Percentiles rank a stretch among this genome's conserved stretches.
These are phyloP conservation scores for Globisporangium middletonii DNA, from an alignment of 352 stramenopile species.

Conservation along the genomic window DNA sequence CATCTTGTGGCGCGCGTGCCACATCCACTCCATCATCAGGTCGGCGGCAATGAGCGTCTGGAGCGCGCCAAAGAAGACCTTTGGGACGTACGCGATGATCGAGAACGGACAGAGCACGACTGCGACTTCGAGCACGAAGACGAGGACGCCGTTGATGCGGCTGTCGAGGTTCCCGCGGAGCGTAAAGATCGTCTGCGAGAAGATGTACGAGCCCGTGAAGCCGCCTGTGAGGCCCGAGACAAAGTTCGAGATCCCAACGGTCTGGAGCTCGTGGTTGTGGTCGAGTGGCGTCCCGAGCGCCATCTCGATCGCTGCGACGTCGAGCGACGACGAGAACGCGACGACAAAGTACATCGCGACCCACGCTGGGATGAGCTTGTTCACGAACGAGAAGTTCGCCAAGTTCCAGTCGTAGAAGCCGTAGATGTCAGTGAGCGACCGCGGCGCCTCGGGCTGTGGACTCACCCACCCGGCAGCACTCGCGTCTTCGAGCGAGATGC, in stretches of 20 bases:
- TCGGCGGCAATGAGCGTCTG: constrained; percentile 96
- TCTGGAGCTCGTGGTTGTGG: constrained; percentile 95
- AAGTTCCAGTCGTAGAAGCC: constrained; percentile 66
- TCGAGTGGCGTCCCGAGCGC: constrained; percentile 91
- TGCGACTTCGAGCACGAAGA: constrained; percentile 69
- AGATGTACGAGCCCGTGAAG: constrained; percentile 99
- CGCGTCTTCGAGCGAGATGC: constrained; percentile 82
- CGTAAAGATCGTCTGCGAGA: constrained; percentile 95
- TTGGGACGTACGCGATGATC: constrained; percentile 94
- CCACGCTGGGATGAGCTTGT: constrained; percentile 83
- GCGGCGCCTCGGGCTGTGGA: constrained; percentile 49
- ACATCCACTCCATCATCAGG: constrained; percentile 96
- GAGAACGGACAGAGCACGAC: constrained; percentile 89
- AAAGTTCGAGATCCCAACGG: constrained; percentile 95
- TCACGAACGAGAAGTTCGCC: constrained; percentile 54
- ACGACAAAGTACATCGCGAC: constrained; percentile 98
- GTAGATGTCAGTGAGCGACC: constrained; percentile 72
- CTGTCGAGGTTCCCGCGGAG: constrained; percentile 72
- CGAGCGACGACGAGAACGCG: constrained; percentile 95
- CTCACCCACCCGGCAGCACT: constrained; percentile 91
- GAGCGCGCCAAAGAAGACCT: constrained; percentile 96
- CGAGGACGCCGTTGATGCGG: constrained; percentile 63
- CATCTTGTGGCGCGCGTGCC: constrained; percentile 83
- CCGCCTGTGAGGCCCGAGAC: constrained; percentile 93
- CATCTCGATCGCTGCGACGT: constrained; percentile 97